Evolutionary conservation across 2,329 filamentous ascomycete genomes (phyloP), one percentile per base, ranked within the genome.

Genomic region (Beauveria medogensis): DNA sequence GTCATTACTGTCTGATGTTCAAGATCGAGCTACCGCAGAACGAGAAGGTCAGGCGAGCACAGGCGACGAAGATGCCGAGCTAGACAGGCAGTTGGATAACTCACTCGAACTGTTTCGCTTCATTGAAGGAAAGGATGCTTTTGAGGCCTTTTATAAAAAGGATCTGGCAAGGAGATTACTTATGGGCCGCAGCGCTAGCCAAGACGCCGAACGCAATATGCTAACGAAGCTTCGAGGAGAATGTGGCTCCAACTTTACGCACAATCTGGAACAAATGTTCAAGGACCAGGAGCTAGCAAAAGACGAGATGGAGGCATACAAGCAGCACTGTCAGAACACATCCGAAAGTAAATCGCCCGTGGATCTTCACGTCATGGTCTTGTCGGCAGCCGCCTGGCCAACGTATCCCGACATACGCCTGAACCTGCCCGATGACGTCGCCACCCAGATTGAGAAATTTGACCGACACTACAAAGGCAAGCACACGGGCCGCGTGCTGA

Each of bases 121-220:
- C 72, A 91, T 99, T 40, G 88, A 97, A 70, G 94, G 94, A 65
- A 99, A 99, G 73, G 93, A 95, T 60, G 90, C 97, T 0, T 99
- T 99, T 65, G 94, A 99, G 72, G 93, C 94, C 1, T 99, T 99
- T 72, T 99, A 99, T 82, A 99, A 99, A 79, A 96, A 94, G 69
- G 94, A 97, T 70, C 82, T 99, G 55, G 93, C 95, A 1, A 84
- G 92, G 18, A 84, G 94, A 52, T 77, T 99, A 47, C 81, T 99
- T 60, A 92, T 97, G 91, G 89, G 88, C 44, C 85, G 92, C 65
- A 97, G 92, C 71, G 92, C 93, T 24, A 97, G 91, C 70, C 90
- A 93, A 60, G 94, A 99, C 73, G 93, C 94, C 0, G 95, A 99
- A 76, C 85, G 92, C 64, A 96, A 89, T 74, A 99, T 99, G 94